Conservation (phyloP, 1,284 basidiomycete genomes). For the Ceratobasidium sp. region DNA sequence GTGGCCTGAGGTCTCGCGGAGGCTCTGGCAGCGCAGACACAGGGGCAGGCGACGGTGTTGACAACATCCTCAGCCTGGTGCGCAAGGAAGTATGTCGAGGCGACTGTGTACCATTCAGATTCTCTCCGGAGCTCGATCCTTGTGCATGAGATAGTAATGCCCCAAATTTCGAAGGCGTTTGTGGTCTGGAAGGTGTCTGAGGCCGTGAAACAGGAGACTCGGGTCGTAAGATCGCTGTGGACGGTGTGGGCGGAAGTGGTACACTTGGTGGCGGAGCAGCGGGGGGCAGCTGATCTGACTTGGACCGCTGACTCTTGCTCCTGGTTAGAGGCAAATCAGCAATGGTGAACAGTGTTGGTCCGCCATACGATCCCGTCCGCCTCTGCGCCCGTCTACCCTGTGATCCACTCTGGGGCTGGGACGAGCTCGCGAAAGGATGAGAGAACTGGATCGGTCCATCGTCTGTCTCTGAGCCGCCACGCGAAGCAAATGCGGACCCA, state of each 20-base stretch:
- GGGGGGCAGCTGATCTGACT: slow-evolving; percentile 20
- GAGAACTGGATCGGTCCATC: not conserved
- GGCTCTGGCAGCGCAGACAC: slow-evolving; percentile 28
- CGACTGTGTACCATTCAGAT: slow-evolving; percentile 6
- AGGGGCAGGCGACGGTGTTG: slow-evolving; percentile 33
- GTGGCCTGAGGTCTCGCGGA: slow-evolving; percentile 33
- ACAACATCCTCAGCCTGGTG: slow-evolving; percentile 40
- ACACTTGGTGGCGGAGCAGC: slow-evolving; percentile 32
- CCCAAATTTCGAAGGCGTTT: not conserved
- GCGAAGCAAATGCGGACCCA: slow-evolving; percentile 30
- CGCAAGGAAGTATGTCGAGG: slow-evolving; percentile 17
- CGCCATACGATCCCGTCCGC: slow-evolving; percentile 37
- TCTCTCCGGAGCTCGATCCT: no score
- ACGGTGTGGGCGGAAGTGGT: slow-evolving; percentile 22
- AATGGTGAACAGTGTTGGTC: slow-evolving; percentile 41
- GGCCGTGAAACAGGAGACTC: not conserved
- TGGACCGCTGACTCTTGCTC: slow-evolving; percentile 26
- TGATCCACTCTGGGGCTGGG: not conserved
- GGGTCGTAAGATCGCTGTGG: not conserved
- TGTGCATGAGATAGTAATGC: not conserved
- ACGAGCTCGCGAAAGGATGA: slow-evolving; percentile 37
- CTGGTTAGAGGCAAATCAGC: slow-evolving; percentile 9
- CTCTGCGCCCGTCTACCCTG: slow-evolving; percentile 25
- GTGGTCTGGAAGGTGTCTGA: not conserved
- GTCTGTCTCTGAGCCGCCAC: not conserved